Evolutionary conservation across 2,329 filamentous ascomycete species (phyloP).

Genomic region (Cytospora piceicola): DNA sequence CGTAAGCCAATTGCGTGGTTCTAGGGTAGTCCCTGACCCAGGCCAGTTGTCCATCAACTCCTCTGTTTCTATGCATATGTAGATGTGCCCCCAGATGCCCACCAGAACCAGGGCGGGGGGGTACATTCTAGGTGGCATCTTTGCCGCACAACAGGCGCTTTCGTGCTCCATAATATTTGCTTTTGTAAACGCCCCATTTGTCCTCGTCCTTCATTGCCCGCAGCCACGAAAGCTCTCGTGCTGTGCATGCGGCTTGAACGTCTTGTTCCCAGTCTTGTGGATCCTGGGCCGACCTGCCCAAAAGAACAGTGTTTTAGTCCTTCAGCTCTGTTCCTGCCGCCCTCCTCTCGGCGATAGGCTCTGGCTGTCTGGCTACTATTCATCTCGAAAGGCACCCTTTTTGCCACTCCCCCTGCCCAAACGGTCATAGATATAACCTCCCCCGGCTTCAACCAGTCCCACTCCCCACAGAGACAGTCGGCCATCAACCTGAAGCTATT

Average conservation of each 20-base stretch:
- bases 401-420: slow-evolving; percentile 23
- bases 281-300: slow-evolving; percentile 27
- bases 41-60: slow-evolving; percentile 25
- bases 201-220: slow-evolving; percentile 19
- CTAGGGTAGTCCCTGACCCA: slow-evolving; percentile 26
- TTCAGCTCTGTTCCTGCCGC: slow-evolving; percentile 27
- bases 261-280: slow-evolving; percentile 29
- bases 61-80: slow-evolving; percentile 11
- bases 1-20: slow-evolving; percentile 20
- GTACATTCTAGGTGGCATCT: slow-evolving; percentile 12
- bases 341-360: slow-evolving; percentile 27
- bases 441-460: slow-evolving; percentile 20
- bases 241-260: slow-evolving; percentile 26
- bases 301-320: slow-evolving; percentile 25
- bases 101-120: slow-evolving; percentile 5
- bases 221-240: slow-evolving; percentile 19
- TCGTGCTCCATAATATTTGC: slow-evolving; percentile 14
- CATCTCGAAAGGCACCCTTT: slow-evolving; percentile 25
- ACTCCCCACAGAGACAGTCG: not conserved
- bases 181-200: slow-evolving; percentile 27
- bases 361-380: slow-evolving; percentile 16
- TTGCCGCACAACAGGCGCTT: slow-evolving; percentile 10
- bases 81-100: slow-evolving; percentile 24
- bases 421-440: slow-evolving; percentile 28
- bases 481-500: slow-evolving; percentile 24